Evolutionary conservation across 2,329 filamentous ascomycete genomes (phyloP).

Genomic region (Penicillium vulpinum): DNA sequence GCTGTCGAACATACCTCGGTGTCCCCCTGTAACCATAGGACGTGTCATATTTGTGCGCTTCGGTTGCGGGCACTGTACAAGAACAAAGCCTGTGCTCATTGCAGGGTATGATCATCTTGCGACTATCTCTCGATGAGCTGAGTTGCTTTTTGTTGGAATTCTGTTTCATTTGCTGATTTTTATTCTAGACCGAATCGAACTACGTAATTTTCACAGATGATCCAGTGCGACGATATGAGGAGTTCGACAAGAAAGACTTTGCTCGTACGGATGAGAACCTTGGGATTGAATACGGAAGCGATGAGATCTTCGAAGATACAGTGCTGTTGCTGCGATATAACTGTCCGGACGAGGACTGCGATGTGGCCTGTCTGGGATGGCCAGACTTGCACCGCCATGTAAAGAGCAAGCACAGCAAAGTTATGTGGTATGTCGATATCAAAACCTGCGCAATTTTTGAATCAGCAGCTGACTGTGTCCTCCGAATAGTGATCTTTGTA

Average conservation of each 20-base stretch:
- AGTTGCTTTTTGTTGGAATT: not conserved
- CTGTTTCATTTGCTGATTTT: slow-evolving; percentile 12
- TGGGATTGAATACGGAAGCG: slow-evolving; percentile 86
- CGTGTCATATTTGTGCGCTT: slow-evolving; percentile 93
- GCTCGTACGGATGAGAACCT: slow-evolving; percentile 78
- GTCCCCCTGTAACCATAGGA: slow-evolving; percentile 91
- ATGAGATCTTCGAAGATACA: slow-evolving; percentile 88
- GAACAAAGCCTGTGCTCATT: slow-evolving; percentile 94
- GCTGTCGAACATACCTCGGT: slow-evolving; percentile 83
- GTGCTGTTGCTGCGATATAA: slow-evolving; percentile 88
- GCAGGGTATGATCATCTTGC: slow-evolving; percentile 63
- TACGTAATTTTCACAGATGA: slow-evolving; percentile 94
- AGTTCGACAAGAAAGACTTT: slow-evolving; percentile 74
- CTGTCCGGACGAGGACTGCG: slow-evolving; percentile 81
- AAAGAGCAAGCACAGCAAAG: slow-evolving; percentile 75
- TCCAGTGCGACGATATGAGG: slow-evolving; percentile 75
- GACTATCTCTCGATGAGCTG: not conserved
- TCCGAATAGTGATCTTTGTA: slow-evolving; percentile 73
- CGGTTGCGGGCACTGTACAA: slow-evolving; percentile 93
- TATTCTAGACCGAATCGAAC: slow-evolving; percentile 43
- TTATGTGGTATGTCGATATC: slow-evolving; percentile 65
- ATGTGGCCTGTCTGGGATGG: slow-evolving; percentile 81
- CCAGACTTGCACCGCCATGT: slow-evolving; percentile 80
- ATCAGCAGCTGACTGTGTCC: slow-evolving; percentile 9
- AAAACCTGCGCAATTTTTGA: slow-evolving; percentile 3